Evolutionary conservation across 108 stramenopile genomes (phyloP).

Genomic region (Pseudonitzschia pungens): DNA sequence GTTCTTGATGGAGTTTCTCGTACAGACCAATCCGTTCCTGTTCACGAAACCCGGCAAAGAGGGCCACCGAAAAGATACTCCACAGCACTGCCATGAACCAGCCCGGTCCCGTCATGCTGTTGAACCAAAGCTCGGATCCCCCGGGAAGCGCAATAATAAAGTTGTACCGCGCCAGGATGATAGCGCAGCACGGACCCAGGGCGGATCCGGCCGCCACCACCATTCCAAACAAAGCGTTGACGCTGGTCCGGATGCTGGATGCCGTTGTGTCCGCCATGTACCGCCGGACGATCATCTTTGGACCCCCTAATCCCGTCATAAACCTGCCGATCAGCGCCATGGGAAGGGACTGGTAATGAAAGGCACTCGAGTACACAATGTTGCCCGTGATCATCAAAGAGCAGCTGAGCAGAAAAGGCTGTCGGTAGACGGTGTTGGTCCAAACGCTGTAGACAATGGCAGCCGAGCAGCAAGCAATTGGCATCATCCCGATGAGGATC

Average conservation of each 20-base stretch:
- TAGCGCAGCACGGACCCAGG: constrained; percentile 79
- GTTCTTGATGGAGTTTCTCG: constrained; percentile 55
- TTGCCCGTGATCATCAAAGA: constrained; percentile 72
- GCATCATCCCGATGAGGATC: constrained; percentile 87
- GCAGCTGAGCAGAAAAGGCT: constrained; percentile 70
- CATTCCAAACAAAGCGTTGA: constrained; percentile 79
- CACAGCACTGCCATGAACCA: constrained; percentile 83
- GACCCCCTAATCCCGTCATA: constrained; percentile 84
- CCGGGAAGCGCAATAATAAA: constrained; percentile 44
- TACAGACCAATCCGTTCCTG: constrained; percentile 59
- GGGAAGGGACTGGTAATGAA: constrained; percentile 43
- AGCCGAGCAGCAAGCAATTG: constrained; percentile 75
- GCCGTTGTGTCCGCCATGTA: constrained; percentile 88
- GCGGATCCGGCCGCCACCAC: constrained; percentile 82
- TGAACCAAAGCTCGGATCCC: constrained; percentile 45
- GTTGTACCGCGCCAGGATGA: constrained; percentile 57
- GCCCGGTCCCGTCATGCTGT: constrained; percentile 80
- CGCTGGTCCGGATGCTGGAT: constrained; percentile 63
- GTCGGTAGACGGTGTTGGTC: constrained; percentile 78
- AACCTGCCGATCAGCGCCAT: constrained; percentile 81
- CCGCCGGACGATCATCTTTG: constrained; percentile 80
- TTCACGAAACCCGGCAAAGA: constrained; percentile 52
- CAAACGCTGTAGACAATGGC: constrained; percentile 73
- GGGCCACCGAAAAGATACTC: constrained; percentile 45
- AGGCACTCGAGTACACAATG: constrained; percentile 74